A percentile compares a stretch with the other conserved stretches of the same genome.
Evolutionary conservation across 2,329 filamentous ascomycete species (phyloP).

Genomic region (Pseudogymnoascus verrucosus): DNA sequence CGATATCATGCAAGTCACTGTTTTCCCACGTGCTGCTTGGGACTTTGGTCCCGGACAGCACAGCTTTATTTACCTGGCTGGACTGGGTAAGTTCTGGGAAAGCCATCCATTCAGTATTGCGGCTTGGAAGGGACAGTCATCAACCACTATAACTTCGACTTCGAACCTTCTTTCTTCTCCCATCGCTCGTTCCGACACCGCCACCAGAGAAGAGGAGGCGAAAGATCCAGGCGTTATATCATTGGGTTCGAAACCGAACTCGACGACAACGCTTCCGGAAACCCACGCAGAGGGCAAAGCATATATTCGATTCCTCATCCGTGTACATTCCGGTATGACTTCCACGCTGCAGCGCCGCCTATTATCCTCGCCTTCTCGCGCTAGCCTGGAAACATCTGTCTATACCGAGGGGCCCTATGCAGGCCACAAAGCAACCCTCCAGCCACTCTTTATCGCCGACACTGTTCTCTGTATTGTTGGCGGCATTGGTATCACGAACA

Average conservation of each 20-base stretch:
- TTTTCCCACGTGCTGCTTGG: constrained; percentile 34
- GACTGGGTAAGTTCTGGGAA: constrained; percentile 40
- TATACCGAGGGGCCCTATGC: neutral
- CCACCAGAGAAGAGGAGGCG: neutral
- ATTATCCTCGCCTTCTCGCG: neutral
- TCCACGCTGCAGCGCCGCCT: neutral
- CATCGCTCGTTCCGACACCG: neutral
- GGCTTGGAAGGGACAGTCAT: neutral
- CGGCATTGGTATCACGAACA: neutral
- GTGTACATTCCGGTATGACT: neutral
- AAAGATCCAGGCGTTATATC: neutral
- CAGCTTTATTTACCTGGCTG: constrained; percentile 43
- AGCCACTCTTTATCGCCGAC: neutral
- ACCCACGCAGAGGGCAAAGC: neutral
- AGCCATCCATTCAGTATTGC: constrained; percentile 46
- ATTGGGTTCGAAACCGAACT: neutral
- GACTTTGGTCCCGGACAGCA: constrained; percentile 27
- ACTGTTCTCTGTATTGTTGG: neutral
- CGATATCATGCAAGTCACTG: constrained; percentile 31
- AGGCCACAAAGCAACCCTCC: neutral
- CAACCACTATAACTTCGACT: neutral
- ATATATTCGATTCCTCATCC: neutral
- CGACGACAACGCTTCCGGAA: neutral
- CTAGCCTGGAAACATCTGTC: neutral
- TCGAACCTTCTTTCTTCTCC: neutral